Conservation (phyloP, 2,329 filamentous ascomycete genomes). For the Furcasterigmium furcatum region DNA sequence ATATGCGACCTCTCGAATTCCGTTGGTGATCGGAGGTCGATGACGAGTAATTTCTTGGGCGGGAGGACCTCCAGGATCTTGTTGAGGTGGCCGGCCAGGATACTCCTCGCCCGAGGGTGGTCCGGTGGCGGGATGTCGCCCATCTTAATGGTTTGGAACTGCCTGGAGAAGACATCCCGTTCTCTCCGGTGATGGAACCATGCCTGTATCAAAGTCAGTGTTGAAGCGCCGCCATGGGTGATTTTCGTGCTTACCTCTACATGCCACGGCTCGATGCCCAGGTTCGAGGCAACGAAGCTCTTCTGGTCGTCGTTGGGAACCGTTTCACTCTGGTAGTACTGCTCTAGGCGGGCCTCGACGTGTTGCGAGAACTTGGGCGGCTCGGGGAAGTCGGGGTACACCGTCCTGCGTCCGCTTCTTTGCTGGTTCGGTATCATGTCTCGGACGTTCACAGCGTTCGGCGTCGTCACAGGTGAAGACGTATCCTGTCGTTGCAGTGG, state of each 20-base stretch:
- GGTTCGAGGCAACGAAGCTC: slow-evolving; percentile 51
- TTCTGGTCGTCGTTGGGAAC: slow-evolving; percentile 46
- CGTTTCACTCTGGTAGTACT: slow-evolving; percentile 47
- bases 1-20: slow-evolving; percentile 51
- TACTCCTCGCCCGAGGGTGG: slow-evolving; percentile 36
- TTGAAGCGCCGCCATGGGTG: no score
- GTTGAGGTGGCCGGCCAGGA: slow-evolving; percentile 48
- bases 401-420: slow-evolving; percentile 33
- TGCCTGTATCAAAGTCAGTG: slow-evolving; percentile 21
- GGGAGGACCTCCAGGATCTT: slow-evolving; percentile 47
- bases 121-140: slow-evolving; percentile 26
- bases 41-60: slow-evolving; percentile 39
- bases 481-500: slow-evolving; percentile 2
- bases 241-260: no score
- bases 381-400: slow-evolving; percentile 34
- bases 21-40: slow-evolving; percentile 44
- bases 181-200: slow-evolving; percentile 55
- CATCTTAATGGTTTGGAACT: slow-evolving; percentile 40
- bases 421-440: slow-evolving; percentile 43
- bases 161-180: slow-evolving; percentile 40
- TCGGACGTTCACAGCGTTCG: slow-evolving; percentile 29
- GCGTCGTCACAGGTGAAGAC: background rate
- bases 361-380: slow-evolving; percentile 44
- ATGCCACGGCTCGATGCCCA: slow-evolving; percentile 47
- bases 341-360: slow-evolving; percentile 47